Evolutionary conservation across 371 early-diverging fungal genomes (phyloP), one percentile per base, ranked within the genome.

Genomic region (Rhizopus delemar): DNA sequence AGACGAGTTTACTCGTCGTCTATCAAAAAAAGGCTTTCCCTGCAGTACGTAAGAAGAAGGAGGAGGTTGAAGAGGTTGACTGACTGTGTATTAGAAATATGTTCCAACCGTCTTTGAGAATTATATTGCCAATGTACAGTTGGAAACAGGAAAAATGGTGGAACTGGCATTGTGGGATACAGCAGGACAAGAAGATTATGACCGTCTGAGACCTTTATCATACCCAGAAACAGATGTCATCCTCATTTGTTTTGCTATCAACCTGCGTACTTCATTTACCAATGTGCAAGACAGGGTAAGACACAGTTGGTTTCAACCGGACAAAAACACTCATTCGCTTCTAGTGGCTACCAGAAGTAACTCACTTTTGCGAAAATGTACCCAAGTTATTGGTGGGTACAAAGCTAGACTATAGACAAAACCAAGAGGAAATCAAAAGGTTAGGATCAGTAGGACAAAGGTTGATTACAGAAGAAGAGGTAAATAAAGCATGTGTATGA

Each of bases 181-280:
- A 64, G 95, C 95, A 46, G 93, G 92, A 32, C 96, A 96, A 70
- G 96, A 96, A 70, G 94, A 94, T 68, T 94, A 92, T 69, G 94
- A 94, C 75, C 75, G 88, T 54, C 68, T 91, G 58, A 69, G 91
- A n/a, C 90, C 90, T 6, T 72, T 91, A 28, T 85, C 86, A 12
- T 91, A 90, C 62, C 88, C 89, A 34, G 90, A 88, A 62, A 80
- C 90, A 12, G 80, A 91, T 59, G 88, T 89, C 15, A 77, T 90
- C 31, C 74, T 91, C 39, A 87, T 91, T 33, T 88, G 87, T 51
- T 87, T 86, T 70, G 77, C 84, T 31, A 79, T 87, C 51, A 84
- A 87, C 54, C 71, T 81, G 22, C 86, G 86, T 39, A 86, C 83
- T 53, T 86, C 86, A 11, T 82, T 88, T 52, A 79, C 80, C 46